Evolutionary conservation across 768 basidiomycete genomes (phyloP), one percentile per base, ranked within the genome.

Genomic region (Tricholoma matsutake): DNA sequence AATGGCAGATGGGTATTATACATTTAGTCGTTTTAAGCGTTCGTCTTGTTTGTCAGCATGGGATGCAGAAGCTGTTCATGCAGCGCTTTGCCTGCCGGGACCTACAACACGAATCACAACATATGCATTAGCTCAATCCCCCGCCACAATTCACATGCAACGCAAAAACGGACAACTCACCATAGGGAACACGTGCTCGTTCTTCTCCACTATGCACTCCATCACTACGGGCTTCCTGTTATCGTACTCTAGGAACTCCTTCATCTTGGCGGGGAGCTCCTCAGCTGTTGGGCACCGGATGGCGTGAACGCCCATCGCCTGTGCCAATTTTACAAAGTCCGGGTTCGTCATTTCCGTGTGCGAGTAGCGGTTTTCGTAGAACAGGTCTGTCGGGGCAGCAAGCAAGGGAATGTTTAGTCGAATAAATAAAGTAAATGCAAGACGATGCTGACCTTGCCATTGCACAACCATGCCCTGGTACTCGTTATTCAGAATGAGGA

Each of bases 401-500:
- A 37, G 6, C 29, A 31, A 8, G 11, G 13, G 4, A 16, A 14
- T 45, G 9, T 4, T n/a, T 22, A 45, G 7, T 25, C 22, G 20
- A 8, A 20, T 5, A 20, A 6, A 6, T 16, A 14, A 9, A 18
- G 25, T 16, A 31, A 11, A 52, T 11, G 14, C 1, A 52, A 11
- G 18, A 13, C 18, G 54, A 9, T 22, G 71, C 81, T 54, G 61
- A 94, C 93, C 93, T 83, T 98, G 97, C 97, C 96, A 98, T 80
- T 99, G 97, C 32, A 93, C 78, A 11, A 98, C 97, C 97, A 99
- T 99, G 58, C 97, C 97, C 75, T 97, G 96, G 83, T 95, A 97
- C 71, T 96, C 94, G 75, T 97, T 98, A 81, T 97, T 96, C 68
- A 98, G 75, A 22, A 97, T 76, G 65, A 97, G 80, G 41, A 94